Base-by-base conservation (phyloP, 176 grass and related monocot species). In the Musa acuminata region DNA sequence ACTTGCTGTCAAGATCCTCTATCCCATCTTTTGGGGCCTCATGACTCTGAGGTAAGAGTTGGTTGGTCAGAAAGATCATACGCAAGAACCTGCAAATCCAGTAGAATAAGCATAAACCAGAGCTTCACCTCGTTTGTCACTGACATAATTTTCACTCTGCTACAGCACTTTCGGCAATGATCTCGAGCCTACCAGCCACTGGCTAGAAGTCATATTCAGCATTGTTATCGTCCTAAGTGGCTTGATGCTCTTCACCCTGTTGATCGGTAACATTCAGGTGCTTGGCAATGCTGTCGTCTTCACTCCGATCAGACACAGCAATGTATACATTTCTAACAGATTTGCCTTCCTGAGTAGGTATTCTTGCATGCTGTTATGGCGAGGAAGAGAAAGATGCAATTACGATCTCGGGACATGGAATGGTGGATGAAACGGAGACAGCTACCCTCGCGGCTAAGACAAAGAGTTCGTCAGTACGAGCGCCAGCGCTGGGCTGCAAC, bases 351-450 rank as follows among this genome's bases (percentile, higher is more conserved):
- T 59, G 14, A 48, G 20, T 80, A 98, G 95, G 95, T 98, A 2
- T 91, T 98, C 84, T 73, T 98, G 80, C 95, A 98, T 49, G 86
- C 95, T 14, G 95, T 98, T 20, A 51, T 98, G 75, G 95, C 86
- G 27, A 87, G 90, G 65, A 98, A 89, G 86, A 80, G 95, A 10
- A 98, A 93, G 86, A 91, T 98, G 84, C 95, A 98, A 50, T 52
- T 98, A 53, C 69, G 90, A 3, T 98, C 81, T 74, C 86, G 90
- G 14, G 95, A 98, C 67, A 87, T 98, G 90, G 95, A 98, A 82
- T 98, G 95, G 95, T 98, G 95, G 95, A 98, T 98, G 95, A 82
- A 89, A 27, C 79, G 95, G 84, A 81, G 95, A 78, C 95, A 98
- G 50, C 62, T 98, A 24, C 87, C 95, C 0, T 93, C 88, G n/a